Base-by-base conservation (phyloP, 108 stramenopile species). In the Pseudonitzschia multistriata region DNA sequence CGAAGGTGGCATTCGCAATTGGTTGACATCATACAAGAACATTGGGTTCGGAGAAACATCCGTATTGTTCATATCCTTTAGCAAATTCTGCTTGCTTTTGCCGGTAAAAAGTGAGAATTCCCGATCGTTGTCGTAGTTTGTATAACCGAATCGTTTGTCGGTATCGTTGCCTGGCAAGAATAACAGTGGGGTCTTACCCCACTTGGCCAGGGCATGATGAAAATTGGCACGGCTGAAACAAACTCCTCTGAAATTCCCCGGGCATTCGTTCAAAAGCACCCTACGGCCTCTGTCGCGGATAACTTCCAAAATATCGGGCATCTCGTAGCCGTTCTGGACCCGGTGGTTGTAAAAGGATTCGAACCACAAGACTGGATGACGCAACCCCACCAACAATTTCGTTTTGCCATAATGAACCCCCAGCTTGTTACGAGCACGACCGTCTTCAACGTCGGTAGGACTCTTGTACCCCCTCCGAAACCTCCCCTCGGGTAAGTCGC, bases 1-100 rank as follows among this genome's bases (percentile, higher is more conserved):
- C 17, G 42, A 8, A 3, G 13, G 0, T 1, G 63, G 64, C 30
- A 67, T 73, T 17, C 66, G 57, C 22, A 83, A 54, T 67, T 83
- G 82, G 14, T 62, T 75, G 25, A 75, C 57, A 14, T 83, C 82
- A 50, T 79, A 79, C 28, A 83, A 49, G 71, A 83, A 83, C 6
- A 83, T 69, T 19, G 68, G 77, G 52, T 75, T 75, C 8, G 62
- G 74, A 33, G 49, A 48, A 21, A 39, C 53, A 3, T 47, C 35
- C 28, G 33, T 47, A 5, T 45, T 60, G 10, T 35, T 15, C 2
- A 68, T 30, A 37, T 67, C 70, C 8, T 56, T 49, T 70, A 65
- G 19, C 2, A 42, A 11, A 67, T 67, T 11, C 55, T 53, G 39
- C 72, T 73, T 71, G 67, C 72, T 50, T 49, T 25, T 57, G 5